Base-by-base conservation (phyloP, 495 filamentous ascomycete genomes). In the Delitschia confertaspora region DNA sequence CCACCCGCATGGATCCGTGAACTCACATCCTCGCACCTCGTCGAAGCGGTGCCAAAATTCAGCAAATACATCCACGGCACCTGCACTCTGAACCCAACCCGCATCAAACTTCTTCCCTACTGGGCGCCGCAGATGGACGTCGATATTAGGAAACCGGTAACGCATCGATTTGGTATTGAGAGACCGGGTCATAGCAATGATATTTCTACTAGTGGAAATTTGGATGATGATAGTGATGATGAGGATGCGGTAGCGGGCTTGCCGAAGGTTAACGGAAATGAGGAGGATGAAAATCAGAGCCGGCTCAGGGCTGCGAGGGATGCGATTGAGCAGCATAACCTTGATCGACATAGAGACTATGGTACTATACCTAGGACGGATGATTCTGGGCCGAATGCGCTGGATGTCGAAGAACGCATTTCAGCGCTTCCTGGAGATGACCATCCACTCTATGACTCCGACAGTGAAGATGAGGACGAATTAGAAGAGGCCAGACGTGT, bases 41-140 rank as follows among this genome's bases (percentile, higher is more conserved):
- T 99, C 10, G 91, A 99, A 62, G 91, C 93, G 1, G 88, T 96
- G 1, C 91, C 91, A 37, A 99, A 99, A 59, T 99, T 95, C 69
- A 94, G 87, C 55, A 99, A 99, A 66, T 99, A 96, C 64, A 99
- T 99, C 47, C 91, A 99, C 62, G 91, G 91, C 36, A 83, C 79
- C 0, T 86, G 89, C 6, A 85, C 76, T 0, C 62, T 96, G 14
- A 91, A 95, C 63, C 89, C 88, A 0, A 72, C 79, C 21, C 79
- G 82, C 33, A 96, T 96, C 60, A 69, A 95, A 21, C 75, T 99
- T 1, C 74, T 96, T 3, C 91, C 91, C 3, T 99, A 82, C 72
- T 99, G 91, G 91, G 81, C 87, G 68, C 91, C 91, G 0, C 91
- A 99, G 65, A 99, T 99, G 93, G 83, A 88, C 50, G 77, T 88